These are phyloP conservation scores for Elongisporangium anandrum DNA, from an alignment of 352 stramenopile genomes.

Conservation along the genomic window DNA sequence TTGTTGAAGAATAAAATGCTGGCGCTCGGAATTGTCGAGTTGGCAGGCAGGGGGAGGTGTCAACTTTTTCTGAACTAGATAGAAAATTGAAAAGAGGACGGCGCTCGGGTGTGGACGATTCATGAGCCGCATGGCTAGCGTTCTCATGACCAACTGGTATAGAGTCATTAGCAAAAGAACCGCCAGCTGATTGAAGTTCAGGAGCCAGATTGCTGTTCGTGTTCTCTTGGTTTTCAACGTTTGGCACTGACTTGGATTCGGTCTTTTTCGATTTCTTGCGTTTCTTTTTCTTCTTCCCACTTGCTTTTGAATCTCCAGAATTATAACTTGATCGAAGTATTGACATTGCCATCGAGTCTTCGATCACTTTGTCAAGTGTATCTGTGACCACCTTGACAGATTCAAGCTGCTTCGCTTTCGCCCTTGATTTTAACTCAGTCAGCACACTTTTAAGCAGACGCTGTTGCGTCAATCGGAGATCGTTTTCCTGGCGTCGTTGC, in stretches of 20 bases:
- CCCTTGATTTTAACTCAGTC: slow-evolving; percentile 29
- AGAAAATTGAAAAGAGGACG: neutral
- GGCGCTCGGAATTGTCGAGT: slow-evolving; percentile 14
- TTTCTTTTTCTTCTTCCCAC: slow-evolving; percentile 19
- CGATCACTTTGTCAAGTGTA: slow-evolving; percentile 38
- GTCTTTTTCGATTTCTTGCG: slow-evolving; percentile 14
- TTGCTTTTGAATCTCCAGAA: neutral
- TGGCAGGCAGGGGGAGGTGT: slow-evolving; percentile 10
- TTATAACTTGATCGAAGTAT: slow-evolving; percentile 6
- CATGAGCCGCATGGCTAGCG: neutral
- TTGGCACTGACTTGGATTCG: neutral
- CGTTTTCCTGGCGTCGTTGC: slow-evolving; percentile 39
- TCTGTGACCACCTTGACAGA: slow-evolving; percentile 17
- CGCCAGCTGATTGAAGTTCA: neutral
- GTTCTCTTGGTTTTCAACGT: neutral
- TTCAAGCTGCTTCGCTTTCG: slow-evolving; percentile 23
- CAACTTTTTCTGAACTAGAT: slow-evolving; percentile 16
- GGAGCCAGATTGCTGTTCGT: neutral
- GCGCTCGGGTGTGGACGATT: neutral
- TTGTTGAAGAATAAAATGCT: slow-evolving; percentile 35
- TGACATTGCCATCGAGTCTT: slow-evolving; percentile 17
- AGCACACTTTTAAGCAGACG: slow-evolving; percentile 33
- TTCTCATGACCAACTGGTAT: too few relatives aligned
- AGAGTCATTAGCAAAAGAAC: neutral
- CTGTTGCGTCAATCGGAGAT: slow-evolving; percentile 30